Evolutionary conservation across 2,329 filamentous ascomycete genomes (phyloP), one percentile per base, ranked within the genome.

Genomic region (Hortaea werneckii): DNA sequence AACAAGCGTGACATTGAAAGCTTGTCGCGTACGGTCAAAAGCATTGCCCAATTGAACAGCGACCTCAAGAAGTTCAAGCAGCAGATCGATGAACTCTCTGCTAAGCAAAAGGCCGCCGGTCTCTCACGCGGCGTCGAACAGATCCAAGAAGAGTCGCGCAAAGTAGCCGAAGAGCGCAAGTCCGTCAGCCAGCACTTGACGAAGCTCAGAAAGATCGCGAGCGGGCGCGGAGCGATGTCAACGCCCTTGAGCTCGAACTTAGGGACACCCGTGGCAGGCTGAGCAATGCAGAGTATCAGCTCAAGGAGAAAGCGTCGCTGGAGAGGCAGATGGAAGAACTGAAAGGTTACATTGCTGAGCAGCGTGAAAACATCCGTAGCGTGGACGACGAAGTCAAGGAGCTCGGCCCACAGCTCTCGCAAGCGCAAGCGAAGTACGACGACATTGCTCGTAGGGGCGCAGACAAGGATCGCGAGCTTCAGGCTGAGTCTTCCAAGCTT

Each of bases 291-390:
- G 74, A 77, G 41, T 82, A 83, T 48, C 81, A 89, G 57, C 72
- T 96, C 27, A 87, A 94, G 62, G 87, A 86, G 66, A 95, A 89
- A 69, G 75, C 77, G 35, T 76, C 78, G 38, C 71, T 95, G 20
- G 72, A 79, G 50, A 70, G 71, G 37, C 85, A 88, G 51, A 79
- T 96, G 29, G 79, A 87, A 49, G 77, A 84, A 46, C 76, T 86
- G 54, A 87, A 81, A 58, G 77, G 77, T 7, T 77, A 83, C 37
- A 85, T 81, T 52, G 63, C 59, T 20, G 77, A 83, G 52, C 83
- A 90, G 60, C 80, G 83, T 41, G 80, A 85, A 29, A 67, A 72
- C 20, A 85, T 94, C 37, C 77, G 79, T 48, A 70, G 75, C 45
- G 78, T 81, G 1, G 88, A 95, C 54, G 69, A 71, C 41, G 83